Evolutionary conservation across 345 rosid species (phyloP).

Genomic region (Salix koriyanagi): DNA sequence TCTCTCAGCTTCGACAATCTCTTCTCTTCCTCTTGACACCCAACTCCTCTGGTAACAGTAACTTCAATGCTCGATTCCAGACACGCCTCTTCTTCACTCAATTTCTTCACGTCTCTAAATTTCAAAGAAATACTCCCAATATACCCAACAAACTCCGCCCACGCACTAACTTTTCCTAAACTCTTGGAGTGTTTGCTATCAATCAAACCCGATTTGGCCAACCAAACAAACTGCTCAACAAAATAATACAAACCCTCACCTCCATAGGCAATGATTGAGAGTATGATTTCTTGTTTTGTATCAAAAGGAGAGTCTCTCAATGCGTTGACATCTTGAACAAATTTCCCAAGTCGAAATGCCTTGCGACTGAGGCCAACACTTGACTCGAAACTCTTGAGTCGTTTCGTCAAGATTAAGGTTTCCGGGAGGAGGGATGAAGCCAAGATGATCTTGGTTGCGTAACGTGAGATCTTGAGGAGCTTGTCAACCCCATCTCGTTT

Average conservation of each 20-base stretch:
- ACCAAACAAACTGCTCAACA: conserved; percentile 81
- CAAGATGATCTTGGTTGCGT: conserved; percentile 78
- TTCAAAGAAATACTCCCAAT: conserved; percentile 64
- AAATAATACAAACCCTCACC: conserved; percentile 86
- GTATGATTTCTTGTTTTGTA: conserved; percentile 38
- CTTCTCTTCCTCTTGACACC: conserved; percentile 39
- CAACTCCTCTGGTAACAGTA: conserved; percentile 45
- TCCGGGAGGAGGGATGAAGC: conserved; percentile 58
- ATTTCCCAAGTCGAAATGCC: conserved; percentile 92
- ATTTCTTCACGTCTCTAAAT: conserved; percentile 62
- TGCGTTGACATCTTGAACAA: conserved; percentile 78
- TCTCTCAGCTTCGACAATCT: conserved; percentile 52
- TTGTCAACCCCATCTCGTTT: conserved; percentile 86
- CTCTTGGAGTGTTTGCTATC: conserved; percentile 43
- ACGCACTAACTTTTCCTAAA: conserved; percentile 66
- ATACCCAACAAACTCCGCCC: conserved; percentile 76
- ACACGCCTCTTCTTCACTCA: conserved; percentile 48
- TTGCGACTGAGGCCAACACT: conserved; percentile 94
- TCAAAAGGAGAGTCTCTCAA: conserved; percentile 47
- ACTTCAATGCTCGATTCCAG: conserved; percentile 48
- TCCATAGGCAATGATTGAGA: conserved; percentile 59
- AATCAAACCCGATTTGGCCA: conserved; percentile 77
- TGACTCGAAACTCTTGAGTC: conserved; percentile 80
- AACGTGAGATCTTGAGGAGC: conserved; percentile 80
- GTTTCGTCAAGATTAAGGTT: conserved; percentile 28